Conservation (phyloP, 2,329 filamentous ascomycete genomes). For the Neodidymelliopsis sp. region DNA sequence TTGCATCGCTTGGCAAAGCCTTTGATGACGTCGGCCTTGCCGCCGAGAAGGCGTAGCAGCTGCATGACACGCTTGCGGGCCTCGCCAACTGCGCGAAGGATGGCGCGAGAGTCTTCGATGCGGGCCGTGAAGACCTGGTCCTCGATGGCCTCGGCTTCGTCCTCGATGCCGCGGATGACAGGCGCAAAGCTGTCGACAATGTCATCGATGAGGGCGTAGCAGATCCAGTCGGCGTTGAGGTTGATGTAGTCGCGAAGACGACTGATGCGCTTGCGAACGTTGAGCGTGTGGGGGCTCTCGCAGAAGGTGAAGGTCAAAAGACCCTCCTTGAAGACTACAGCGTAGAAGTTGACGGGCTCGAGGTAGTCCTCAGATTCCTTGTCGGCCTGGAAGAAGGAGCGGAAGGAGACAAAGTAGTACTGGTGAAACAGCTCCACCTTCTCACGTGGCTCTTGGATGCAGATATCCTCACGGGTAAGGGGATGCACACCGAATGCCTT, state of each 20-base stretch:
- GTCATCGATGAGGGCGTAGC: slow-evolving; percentile 97
- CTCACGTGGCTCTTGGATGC: slow-evolving; percentile 92
- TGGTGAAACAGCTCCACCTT: slow-evolving; percentile 98
- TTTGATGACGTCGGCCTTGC: slow-evolving; percentile 97
- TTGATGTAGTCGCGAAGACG: slow-evolving; percentile 94
- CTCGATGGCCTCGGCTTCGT: slow-evolving; percentile 90
- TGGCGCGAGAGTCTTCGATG: slow-evolving; percentile 85
- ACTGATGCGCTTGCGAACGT: slow-evolving; percentile 90
- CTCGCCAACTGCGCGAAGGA: slow-evolving; percentile 86
- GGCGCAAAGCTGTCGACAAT: slow-evolving; percentile 97
- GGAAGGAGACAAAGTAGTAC: slow-evolving; percentile 98
- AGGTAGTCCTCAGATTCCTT: slow-evolving; percentile 82
- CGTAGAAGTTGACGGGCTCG: slow-evolving; percentile 95
- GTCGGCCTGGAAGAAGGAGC: slow-evolving; percentile 87
- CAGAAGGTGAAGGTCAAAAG: slow-evolving; percentile 94
- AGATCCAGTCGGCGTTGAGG: slow-evolving; percentile 97
- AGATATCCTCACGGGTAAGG: slow-evolving; percentile 94
- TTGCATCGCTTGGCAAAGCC: slow-evolving; percentile 99
- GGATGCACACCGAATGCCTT: slow-evolving; percentile 96
- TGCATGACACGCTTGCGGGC: slow-evolving; percentile 95
- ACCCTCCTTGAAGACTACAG: slow-evolving; percentile 94
- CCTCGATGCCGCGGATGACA: slow-evolving; percentile 84
- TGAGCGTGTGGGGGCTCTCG: slow-evolving; percentile 83
- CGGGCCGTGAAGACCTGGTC: slow-evolving; percentile 94
- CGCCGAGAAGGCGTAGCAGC: slow-evolving; percentile 88